Evolutionary conservation across 129 eudicot genomes (phyloP), one percentile per base, ranked within the genome.

Genomic region (Flaveria sonorensis): DNA sequence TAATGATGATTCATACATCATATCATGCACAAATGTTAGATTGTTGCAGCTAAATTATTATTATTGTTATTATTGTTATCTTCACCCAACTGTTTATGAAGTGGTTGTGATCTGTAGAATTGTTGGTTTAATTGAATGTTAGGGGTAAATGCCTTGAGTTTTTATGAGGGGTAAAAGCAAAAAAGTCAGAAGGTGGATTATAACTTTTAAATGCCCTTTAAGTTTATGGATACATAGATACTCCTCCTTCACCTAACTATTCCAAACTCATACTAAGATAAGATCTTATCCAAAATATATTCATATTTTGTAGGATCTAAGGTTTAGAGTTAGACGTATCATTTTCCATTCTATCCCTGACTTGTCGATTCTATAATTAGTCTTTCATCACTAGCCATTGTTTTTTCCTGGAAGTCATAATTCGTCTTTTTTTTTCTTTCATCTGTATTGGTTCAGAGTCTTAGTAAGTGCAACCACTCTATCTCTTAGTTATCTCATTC

Each of bases 151-250:
- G 68, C 68, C 43, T 71, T 79, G 69, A 71, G 30, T 19, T 28
- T 69, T 26, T 79, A 60, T 59, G 75, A 56, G 48, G 60, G 28
- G 60, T n/a, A 68, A 77, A 68, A 70, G 77, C 82, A 79, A 70
- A 61, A 56, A 70, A 71, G 72, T 79, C 82, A 71, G 77, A 64
- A 79, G 64, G 77, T 71, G 82, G 77, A 71, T 56, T 57, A 30
- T 57, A 69, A 69, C 42, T 56, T 56, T 56, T 79, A 13, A 71
- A 71, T 71, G 82, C 72, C 82, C 63, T 61, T 77, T 39, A 71
- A 26, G 52, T 67, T 78, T 46, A 24, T 78, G 70, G 81, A 56
- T 77, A 13, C 36, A 52, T 3, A 40, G 5, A 42, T 26, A 68
- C 69, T 68, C 64, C 32, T 78, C 64, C 47, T 78, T 24, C 77